These are phyloP conservation scores for Mycena alexandri DNA, from an alignment of 768 basidiomycete genomes.

Conservation along the genomic window DNA sequence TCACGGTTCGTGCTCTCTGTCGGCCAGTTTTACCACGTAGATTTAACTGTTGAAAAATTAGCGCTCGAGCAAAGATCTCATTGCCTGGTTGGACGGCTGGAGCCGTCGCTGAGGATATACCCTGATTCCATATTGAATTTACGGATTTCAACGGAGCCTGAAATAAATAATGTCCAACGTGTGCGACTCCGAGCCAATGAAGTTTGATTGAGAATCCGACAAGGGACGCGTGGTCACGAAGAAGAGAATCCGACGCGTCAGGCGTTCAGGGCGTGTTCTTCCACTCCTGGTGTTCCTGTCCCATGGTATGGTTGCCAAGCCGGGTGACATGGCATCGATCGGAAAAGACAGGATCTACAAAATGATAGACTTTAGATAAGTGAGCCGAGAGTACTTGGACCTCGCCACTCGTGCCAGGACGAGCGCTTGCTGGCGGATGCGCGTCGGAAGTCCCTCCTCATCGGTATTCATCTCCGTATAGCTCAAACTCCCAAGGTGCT, in stretches of 20 bases:
- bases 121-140: not conserved
- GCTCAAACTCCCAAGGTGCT: constrained; percentile 82
- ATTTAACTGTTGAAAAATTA: not conserved
- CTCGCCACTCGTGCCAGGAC: constrained; percentile 1
- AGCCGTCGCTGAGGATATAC: not conserved
- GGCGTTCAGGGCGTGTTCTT: constrained; percentile 27
- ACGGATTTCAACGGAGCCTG: not conserved
- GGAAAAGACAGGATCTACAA: constrained; percentile 10
- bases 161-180: constrained; percentile 13
- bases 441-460: constrained; percentile 15
- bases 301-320: constrained; percentile 3
- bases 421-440: constrained; percentile 12
- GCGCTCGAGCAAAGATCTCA: constrained; percentile 19
- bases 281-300: constrained; percentile 26
- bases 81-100: constrained; percentile 23
- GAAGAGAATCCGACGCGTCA: constrained; percentile 23
- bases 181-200: constrained; percentile 9
- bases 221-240: constrained; percentile 9
- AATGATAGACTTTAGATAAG: constrained; percentile 29
- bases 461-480: constrained; percentile 57
- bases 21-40: not conserved
- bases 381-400: not conserved
- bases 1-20: constrained; percentile 22
- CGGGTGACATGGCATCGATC: constrained; percentile 29
- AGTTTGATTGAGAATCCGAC: constrained; percentile 11